These are phyloP conservation scores for Hyparrhenia diplandra DNA, from an alignment of 176 grass and related monocot genomes.

Conservation along the genomic window DNA sequence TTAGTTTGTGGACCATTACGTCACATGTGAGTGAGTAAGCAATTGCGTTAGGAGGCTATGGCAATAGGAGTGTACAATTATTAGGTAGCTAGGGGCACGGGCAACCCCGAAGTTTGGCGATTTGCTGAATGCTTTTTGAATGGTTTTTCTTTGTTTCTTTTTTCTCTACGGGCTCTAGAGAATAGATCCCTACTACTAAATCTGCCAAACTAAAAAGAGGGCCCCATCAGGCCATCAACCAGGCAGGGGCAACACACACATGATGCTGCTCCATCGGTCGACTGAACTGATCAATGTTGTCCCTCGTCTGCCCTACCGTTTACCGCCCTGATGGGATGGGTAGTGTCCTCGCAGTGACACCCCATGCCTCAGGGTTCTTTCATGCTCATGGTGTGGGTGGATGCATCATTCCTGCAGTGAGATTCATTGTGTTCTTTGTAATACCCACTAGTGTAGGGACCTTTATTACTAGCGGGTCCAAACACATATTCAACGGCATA, in stretches of 20 bases:
- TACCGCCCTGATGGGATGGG: constrained; percentile 15
- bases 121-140: too few species aligned
- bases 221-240: not conserved
- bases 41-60: constrained; percentile 1
- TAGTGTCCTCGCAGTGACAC: too few species aligned
- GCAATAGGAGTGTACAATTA: not conserved
- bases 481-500: too few species aligned
- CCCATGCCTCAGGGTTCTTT: constrained; percentile 22
- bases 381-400: not conserved
- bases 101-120: too few species aligned
- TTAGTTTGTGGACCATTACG: constrained; percentile 29
- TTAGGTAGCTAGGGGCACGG: too few species aligned
- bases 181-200: too few species aligned
- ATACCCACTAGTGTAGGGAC: too few species aligned
- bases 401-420: not conserved
- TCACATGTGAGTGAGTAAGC: constrained; percentile 30
- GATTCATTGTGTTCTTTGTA: not conserved
- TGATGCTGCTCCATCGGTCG: not conserved
- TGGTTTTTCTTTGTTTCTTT: too few species aligned
- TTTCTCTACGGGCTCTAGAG: too few species aligned
- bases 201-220: too few species aligned
- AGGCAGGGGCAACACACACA: not conserved
- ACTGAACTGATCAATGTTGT: constrained; percentile 17
- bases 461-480: too few species aligned
- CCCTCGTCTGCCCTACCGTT: constrained; percentile 16